phyloP scores from a whole-genome alignment of 164 flowering plant genomes.

The Dillenia suffruticosa region DNA sequence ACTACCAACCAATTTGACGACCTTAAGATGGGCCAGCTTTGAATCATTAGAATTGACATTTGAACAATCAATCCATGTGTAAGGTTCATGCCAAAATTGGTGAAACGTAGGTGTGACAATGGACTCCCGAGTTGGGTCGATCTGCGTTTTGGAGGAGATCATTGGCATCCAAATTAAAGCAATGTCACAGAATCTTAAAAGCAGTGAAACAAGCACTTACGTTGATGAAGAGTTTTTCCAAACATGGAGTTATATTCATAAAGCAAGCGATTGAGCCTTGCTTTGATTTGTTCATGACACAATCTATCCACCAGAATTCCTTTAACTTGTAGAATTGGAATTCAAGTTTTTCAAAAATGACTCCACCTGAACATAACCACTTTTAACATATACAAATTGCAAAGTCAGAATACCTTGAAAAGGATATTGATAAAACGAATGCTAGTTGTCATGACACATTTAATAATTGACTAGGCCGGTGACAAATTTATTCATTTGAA shows the following conservation, averaged over 20 bases:
- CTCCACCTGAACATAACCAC: slow-evolving; percentile 7
- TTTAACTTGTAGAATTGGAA: slow-evolving; percentile 7
- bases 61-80: too few species aligned
- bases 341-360: slow-evolving; percentile 1
- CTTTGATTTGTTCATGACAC: not conserved
- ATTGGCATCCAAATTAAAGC: too few species aligned
- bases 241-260: slow-evolving; percentile 4
- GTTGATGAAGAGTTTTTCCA: slow-evolving; percentile 7
- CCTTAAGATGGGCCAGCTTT: too few species aligned
- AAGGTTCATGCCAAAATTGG: not conserved
- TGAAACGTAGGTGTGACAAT: not conserved
- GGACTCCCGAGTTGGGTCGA: not conserved
- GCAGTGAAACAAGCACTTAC: not conserved
- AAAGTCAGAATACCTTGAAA: not conserved
- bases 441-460: too few species aligned
- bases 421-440: not conserved
- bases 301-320: slow-evolving; percentile 11
- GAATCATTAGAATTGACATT: too few species aligned
- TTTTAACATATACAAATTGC: not conserved
- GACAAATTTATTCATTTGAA: too few species aligned
- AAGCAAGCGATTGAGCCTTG: not conserved
- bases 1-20: too few species aligned
- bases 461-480: too few species aligned
- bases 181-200: not conserved
- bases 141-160: not conserved